Evolutionary conservation across 75 land plant genomes (phyloP).

Genomic region (Picea glauca): DNA sequence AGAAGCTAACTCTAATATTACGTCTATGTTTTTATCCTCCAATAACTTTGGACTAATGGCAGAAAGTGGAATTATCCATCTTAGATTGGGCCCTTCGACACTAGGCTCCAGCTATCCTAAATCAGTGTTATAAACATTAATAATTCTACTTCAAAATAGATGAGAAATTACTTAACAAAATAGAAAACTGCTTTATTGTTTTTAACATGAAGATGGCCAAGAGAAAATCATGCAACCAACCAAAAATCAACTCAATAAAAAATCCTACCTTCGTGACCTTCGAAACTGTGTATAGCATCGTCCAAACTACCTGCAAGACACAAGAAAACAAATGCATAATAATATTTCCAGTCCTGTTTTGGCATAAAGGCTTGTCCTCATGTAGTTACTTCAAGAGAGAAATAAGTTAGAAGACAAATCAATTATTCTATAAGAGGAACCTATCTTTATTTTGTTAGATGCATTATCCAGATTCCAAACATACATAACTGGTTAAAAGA

Average conservation of each 20-base stretch:
- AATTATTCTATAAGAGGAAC: not conserved
- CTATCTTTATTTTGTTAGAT: not conserved
- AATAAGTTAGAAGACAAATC: not conserved
- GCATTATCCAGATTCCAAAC: not conserved
- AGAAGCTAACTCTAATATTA: not conserved
- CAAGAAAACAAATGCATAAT: not conserved
- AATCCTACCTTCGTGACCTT: not conserved
- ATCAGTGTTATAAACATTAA: not conserved
- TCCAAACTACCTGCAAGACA: not conserved
- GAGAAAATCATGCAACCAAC: not conserved
- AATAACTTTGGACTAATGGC: no score
- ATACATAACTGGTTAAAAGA: not conserved
- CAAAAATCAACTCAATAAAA: not conserved
- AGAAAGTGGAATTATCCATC: not conserved
- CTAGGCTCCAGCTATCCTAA: not conserved
- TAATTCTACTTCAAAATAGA: not conserved
- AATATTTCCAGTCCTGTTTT: not conserved
- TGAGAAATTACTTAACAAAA: not conserved
- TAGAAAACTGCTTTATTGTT: not conserved
- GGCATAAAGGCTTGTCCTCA: not conserved
- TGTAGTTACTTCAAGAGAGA: not conserved
- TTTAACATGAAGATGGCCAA: not conserved
- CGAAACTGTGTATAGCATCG: conserved; percentile 10
- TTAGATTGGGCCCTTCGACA: not conserved
- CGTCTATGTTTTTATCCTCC: no score